Evolutionary conservation across 1,139 yeast genomes (phyloP), one percentile per base, ranked within the genome.

Genomic region (Hanseniaspora uvarum): DNA sequence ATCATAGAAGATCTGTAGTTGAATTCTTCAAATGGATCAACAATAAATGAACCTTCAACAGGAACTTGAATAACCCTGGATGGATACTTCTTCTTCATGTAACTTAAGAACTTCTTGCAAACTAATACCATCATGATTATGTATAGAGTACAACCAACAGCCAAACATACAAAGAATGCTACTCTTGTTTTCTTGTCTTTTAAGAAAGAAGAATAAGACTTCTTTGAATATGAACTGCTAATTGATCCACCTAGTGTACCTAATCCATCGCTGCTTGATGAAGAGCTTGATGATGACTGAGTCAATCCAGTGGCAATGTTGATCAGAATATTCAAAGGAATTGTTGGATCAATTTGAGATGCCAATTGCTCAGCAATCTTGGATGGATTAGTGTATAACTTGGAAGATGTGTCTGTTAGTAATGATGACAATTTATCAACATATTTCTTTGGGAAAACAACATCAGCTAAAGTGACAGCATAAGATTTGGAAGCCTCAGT

Each of bases 381-480:
- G 55, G 73, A 74, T 14, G 77, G 72, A 60, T 78, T 77, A 48
- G 71, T 61, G 66, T 79, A 83, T 43, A 84, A 61, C 31, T 59
- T 57, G 6, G 88, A 81, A 14, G 67, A 61, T 0, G 70, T 52
- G 56, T 77, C 68, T 50, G 69, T 67, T 41, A 84, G 66, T 47
- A 72, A 66, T 37, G 65, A 64, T 55, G 76, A 75, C 60, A 84
- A 72, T 0, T 70, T 64, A 14, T 64, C 62, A 18, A 81, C 71
- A 16, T 75, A 68, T 14, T 66, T 66, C n/a, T 70, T 65, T 47
- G 86, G 86, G 73, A 81, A 83, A 63, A 80, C 83, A 53, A 83
- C 84, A 65, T 81, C 86, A 18, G 92, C 92, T 57, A 84, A 84
- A 0, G 89, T 81, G 55, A 83, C 81, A 46, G 83, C 75, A 65